Evolutionary conservation across 225 moss, liverwort and hornwort species (phyloP), one percentile per base, ranked within the genome.

Genomic region (Marchantia polymorpha): DNA sequence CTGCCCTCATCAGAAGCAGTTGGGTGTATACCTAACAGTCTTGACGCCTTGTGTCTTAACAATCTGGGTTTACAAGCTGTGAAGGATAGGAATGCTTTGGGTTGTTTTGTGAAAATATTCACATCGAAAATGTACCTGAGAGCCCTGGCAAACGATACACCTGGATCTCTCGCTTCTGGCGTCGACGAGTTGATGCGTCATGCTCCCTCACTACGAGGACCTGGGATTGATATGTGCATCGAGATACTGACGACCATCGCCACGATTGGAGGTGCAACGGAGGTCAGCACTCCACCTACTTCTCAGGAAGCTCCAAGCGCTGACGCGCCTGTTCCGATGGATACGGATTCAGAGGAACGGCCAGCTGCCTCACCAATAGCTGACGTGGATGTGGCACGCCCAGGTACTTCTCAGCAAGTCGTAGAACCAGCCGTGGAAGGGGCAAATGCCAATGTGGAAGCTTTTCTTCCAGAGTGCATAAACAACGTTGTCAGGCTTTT

Each of bases 101-200:
- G 92, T 66, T 99, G 97, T 82, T 99, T 99, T 83, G 95, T 99
- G 30, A 95, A 90, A 82, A 95, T 99, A 70, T 99, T 99, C 13
- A 99, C 97, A 30, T 93, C 97, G 8, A 99, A 95, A 75, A 75
- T 83, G 60, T 99, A 99, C 61, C 79, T 90, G 3, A 89, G 97
- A 76, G 97, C 97, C 79, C 88, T 99, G 82, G 94, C 95, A 58
- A 99, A 93, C 87, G 97, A 99, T 64, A 93, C 93, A n/a, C 97
- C 97, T 78, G 94, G 93, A n/a, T 90, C 97, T 58, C 87, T 99
- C 72, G 97, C 97, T 54, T 95, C 97, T 58, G 97, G 97, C 26
- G 76, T 99, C 7, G 97, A 99, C 81, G 97, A 99, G 82, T 82
- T 99, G 83, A 92, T 99, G 91, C 92, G 97, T 46, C 97, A 99